Base-by-base conservation (phyloP, 2,329 filamentous ascomycete species). In the Aquanectria penicillioides region DNA sequence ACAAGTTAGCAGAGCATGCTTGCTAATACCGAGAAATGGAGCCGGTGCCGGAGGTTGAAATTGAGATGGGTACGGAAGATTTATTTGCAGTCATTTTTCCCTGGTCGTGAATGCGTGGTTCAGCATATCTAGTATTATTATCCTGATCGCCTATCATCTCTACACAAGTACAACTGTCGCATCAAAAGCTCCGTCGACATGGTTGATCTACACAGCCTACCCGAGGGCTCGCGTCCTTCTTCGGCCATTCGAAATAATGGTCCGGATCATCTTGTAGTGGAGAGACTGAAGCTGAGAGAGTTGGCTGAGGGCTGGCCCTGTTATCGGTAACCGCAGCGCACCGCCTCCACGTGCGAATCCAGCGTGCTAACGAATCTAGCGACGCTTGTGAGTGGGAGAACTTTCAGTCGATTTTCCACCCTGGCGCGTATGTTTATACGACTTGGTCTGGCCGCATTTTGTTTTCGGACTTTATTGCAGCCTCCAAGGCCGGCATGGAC, bases 371-470 rank as follows among this genome's bases (percentile, higher is more conserved):
- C 34, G n/a, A 3, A 9, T 6, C 12, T n/a, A 77, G 79, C 10
- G 80, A 83, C 62, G 74, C 79, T 7, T 82, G 80, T 60, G 81
- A 84, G 68, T 84, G 81, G 81, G 77, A 82, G 43, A 83, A 83
- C 65, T 75, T 83, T 18, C 69, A 69, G 11, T 82, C 80, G 3
- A 82, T 83, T 40, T 83, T 83, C 68, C 79, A 82, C 60, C 74
- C 76, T 0, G 73, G 74, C 29, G 81, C 81, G 3, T 74, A 77
- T 61, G 77, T 83, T 28, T 83, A 82, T 68, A 83, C 81, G 0
- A 81, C 81, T 10, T 84, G 80, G 81, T 79, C 80, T 0, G 81
- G 80, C 3, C 73, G 77, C 6, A 77, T 77, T 0, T 64, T 71
- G 12, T 74, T 75, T 57, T 61, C 70, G 2, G 74, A 79, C 48